Evolutionary conservation across 371 early-diverging fungal genomes (phyloP).

Genomic region (Nematocida ironsii): DNA sequence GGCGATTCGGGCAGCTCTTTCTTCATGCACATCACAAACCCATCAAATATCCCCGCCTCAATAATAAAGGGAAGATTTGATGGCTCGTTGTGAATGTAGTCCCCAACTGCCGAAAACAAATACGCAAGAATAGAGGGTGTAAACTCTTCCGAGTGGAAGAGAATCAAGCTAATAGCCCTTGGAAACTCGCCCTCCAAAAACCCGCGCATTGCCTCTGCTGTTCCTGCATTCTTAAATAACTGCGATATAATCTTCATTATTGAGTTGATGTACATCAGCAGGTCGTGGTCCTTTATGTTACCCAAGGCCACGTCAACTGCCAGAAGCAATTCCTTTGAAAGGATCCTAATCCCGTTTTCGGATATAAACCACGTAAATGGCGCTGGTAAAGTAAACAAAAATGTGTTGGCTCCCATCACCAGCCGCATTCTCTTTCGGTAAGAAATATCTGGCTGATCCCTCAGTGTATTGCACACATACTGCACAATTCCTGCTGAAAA

Average conservation of each 20-base stretch:
- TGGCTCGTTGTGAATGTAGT: slow-evolving; percentile 51
- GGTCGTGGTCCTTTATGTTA: slow-evolving; percentile 11
- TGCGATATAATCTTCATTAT: slow-evolving; percentile 54
- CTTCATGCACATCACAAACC: slow-evolving; percentile 38
- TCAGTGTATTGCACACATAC: slow-evolving; percentile 45
- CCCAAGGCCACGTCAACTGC: neutral
- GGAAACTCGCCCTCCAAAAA: slow-evolving; percentile 53
- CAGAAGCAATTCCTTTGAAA: slow-evolving; percentile 37
- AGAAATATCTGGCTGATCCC: slow-evolving; percentile 21
- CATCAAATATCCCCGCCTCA: slow-evolving; percentile 50
- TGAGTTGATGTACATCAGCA: slow-evolving; percentile 32
- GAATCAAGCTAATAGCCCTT: slow-evolving; percentile 16
- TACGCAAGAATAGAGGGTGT: slow-evolving; percentile 37
- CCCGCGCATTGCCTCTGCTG: slow-evolving; percentile 38
- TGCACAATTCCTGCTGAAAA: slow-evolving; percentile 51
- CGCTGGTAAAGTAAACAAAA: slow-evolving; percentile 34
- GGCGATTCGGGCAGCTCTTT: slow-evolving; percentile 7
- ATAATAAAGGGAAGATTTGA: slow-evolving; percentile 35
- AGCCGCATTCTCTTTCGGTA: slow-evolving; percentile 36
- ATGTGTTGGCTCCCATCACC: slow-evolving; percentile 47
- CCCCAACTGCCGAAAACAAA: slow-evolving; percentile 21
- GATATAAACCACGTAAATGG: slow-evolving; percentile 44
- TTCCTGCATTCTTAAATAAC: slow-evolving; percentile 45
- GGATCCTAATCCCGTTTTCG: slow-evolving; percentile 35
- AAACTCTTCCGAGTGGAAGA: slow-evolving; percentile 26